Conservation (phyloP, 345 rosid genomes). For the Acer saccharum region DNA sequence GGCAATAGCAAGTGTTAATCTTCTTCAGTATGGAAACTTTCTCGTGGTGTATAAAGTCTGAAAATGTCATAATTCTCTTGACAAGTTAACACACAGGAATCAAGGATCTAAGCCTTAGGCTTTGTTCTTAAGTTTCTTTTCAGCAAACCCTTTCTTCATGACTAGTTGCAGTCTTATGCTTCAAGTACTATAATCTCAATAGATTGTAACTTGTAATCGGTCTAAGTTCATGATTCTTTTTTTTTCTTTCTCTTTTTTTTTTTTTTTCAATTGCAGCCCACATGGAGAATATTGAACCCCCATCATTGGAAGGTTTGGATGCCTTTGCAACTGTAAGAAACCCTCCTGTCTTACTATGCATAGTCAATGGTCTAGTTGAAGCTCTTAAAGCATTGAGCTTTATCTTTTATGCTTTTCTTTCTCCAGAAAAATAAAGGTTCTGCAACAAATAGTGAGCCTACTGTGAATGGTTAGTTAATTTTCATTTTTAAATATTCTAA, state of each 20-base stretch:
- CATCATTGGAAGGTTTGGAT: slow-evolving; percentile 71
- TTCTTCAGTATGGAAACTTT: not conserved
- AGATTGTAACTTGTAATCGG: not conserved
- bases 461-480: slow-evolving; percentile 50
- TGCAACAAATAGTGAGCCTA: slow-evolving; percentile 27
- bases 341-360: not conserved
- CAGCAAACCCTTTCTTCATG: not conserved
- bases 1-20: not conserved
- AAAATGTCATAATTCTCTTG: not conserved
- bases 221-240: too few species aligned
- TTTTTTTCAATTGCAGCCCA: slow-evolving; percentile 36
- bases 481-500: slow-evolving; percentile 5
- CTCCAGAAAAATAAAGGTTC: slow-evolving; percentile 44
- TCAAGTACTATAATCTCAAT: not conserved
- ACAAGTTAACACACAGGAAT: too few species aligned
- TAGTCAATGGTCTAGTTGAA: not conserved
- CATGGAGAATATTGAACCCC: slow-evolving; percentile 49
- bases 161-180: not conserved
- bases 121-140: not conserved
- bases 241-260: too few species aligned
- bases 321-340: slow-evolving; percentile 41
- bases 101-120: not conserved
- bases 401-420: slow-evolving; percentile 18
- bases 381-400: not conserved
- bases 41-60: not conserved